phyloP scores from a whole-genome alignment of 345 rosid genomes.

The Lenwebbia sp. region DNA sequence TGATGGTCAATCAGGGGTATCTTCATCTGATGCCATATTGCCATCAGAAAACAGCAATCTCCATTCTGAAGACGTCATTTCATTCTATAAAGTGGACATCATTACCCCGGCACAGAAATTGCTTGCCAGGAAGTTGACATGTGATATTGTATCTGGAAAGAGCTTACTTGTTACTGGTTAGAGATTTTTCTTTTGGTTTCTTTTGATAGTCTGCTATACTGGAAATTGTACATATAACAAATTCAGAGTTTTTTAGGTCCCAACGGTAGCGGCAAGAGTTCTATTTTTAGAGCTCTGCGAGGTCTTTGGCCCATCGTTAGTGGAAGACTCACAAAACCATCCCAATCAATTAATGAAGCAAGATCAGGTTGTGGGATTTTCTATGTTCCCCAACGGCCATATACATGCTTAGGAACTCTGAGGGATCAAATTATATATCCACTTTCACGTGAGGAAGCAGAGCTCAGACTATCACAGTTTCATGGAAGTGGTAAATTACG shows the following conservation, averaged over 20 bases:
- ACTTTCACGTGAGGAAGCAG: conserved; percentile 79
- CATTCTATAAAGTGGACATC: conserved; percentile 70
- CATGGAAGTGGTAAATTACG: conserved; percentile 40
- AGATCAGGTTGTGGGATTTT: conserved; percentile 65
- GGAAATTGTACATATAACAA: not conserved
- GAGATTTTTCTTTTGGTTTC: conserved; percentile 7
- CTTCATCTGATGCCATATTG: conserved; percentile 14
- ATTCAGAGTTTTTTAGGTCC: conserved; percentile 47
- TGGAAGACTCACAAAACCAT: conserved; percentile 69
- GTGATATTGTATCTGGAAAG: conserved; percentile 60
- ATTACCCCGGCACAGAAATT: conserved; percentile 84
- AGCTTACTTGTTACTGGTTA: conserved; percentile 96
- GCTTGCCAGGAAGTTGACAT: conserved; percentile 80
- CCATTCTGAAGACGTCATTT: conserved; percentile 42
- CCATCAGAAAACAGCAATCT: conserved; percentile 17
- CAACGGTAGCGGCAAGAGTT: conserved; percentile 95
- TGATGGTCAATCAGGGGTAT: conserved; percentile 19
- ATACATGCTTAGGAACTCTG: conserved; percentile 94
- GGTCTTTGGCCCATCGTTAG: conserved; percentile 96
- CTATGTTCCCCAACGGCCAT: conserved; percentile 90
- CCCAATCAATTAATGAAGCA: conserved; percentile 30
- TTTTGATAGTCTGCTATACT: not conserved
- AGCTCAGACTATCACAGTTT: conserved; percentile 31
- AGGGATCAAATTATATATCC: conserved; percentile 99
- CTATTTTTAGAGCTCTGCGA: conserved; percentile 87